Percentiles rank a stretch among this genome's conserved stretches.
phyloP scores from a whole-genome alignment of 2,329 filamentous ascomycete genomes.

The Alternaria incomplexa region DNA sequence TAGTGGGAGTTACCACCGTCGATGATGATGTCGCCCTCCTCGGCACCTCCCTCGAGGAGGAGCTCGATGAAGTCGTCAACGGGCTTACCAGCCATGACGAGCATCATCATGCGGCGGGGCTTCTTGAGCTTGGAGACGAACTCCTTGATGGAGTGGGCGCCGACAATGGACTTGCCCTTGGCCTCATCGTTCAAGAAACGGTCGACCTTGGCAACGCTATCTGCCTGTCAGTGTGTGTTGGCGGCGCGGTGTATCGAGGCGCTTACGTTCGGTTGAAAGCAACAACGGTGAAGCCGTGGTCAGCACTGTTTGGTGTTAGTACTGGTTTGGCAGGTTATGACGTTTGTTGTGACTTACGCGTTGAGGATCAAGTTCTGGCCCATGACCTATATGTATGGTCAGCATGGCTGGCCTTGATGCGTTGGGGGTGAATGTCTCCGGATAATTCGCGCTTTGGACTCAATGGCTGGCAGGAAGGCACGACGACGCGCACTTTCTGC shows the following conservation, averaged over 20 bases:
- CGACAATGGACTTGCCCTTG: constrained; percentile 86
- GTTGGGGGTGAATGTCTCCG: not conserved
- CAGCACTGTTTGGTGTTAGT: constrained; percentile 49
- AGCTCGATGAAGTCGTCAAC: constrained; percentile 99
- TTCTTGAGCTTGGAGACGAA: constrained; percentile 97
- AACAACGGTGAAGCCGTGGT: constrained; percentile 86
- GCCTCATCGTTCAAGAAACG: constrained; percentile 79
- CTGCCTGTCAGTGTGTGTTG: constrained; percentile 25
- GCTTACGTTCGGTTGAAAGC: constrained; percentile 90
- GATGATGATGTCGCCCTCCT: constrained; percentile 91
- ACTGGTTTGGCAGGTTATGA: constrained; percentile 13
- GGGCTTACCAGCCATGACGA: constrained; percentile 97
- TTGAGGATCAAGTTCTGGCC: constrained; percentile 63
- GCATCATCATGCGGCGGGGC: constrained; percentile 95
- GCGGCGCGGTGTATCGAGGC: not conserved
- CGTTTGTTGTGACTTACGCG: constrained; percentile 47
- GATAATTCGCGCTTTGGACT: not conserved
- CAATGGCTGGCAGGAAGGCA: not conserved
- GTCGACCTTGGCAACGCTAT: constrained; percentile 89
- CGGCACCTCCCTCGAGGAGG: constrained; percentile 65
- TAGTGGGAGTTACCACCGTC: constrained; percentile 99
- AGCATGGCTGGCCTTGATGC: constrained; percentile 18
- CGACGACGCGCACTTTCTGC: not conserved
- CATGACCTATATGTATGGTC: constrained; percentile 47
- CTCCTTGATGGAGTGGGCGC: constrained; percentile 91